Evolutionary conservation across 768 basidiomycete species (phyloP).

Genomic region (Trametes elegans): DNA sequence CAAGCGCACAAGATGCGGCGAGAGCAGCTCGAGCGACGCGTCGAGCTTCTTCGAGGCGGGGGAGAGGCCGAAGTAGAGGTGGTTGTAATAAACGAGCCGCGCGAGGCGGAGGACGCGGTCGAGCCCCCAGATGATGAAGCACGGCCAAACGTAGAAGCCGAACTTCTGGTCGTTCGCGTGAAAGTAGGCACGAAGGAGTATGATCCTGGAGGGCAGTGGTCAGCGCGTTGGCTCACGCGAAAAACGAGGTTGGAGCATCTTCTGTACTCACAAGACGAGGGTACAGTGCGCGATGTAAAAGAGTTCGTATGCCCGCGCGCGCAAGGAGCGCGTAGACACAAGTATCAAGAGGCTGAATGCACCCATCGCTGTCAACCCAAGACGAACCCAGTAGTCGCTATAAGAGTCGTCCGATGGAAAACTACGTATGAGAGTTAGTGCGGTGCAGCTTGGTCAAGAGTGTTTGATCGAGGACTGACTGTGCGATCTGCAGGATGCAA

Average conservation of each 20-base stretch:
- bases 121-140: slow-evolving; percentile 52
- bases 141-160: slow-evolving; percentile 46
- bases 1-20: slow-evolving; percentile 46
- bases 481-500: slow-evolving; percentile 28
- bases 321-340: slow-evolving; percentile 47
- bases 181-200: slow-evolving; percentile 32
- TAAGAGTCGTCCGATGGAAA: background rate
- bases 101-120: slow-evolving; percentile 51
- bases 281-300: slow-evolving; percentile 51
- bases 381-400: slow-evolving; percentile 17
- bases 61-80: slow-evolving; percentile 37
- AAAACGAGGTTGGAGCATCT: background rate
- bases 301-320: slow-evolving; percentile 46
- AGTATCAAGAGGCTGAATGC: slow-evolving; percentile 42
- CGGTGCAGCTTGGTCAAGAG: background rate
- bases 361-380: slow-evolving; percentile 37
- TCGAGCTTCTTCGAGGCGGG: slow-evolving; percentile 30
- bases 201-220: slow-evolving; percentile 21
- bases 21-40: slow-evolving; percentile 43
- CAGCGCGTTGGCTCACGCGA: background rate
- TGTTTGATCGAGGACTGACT: slow-evolving; percentile 28
- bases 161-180: slow-evolving; percentile 26
- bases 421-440: background rate
- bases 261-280: slow-evolving; percentile 39
- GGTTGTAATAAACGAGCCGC: slow-evolving; percentile 46